These are phyloP conservation scores for Prunus dulcis DNA, from an alignment of 306 rosid species.

Conservation along the genomic window DNA sequence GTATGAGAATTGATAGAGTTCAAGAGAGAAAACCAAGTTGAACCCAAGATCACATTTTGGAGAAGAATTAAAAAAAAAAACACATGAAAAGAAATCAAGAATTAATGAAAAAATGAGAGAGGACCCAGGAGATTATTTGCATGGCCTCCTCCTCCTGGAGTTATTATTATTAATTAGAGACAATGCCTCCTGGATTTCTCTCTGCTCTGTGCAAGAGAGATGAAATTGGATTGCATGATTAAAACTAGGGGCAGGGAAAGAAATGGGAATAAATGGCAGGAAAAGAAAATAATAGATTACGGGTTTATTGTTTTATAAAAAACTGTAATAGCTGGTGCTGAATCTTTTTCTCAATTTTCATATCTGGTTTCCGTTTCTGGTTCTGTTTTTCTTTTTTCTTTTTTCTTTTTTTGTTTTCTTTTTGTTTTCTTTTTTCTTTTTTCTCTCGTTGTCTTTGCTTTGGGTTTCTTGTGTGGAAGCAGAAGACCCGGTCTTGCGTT, in stretches of 20 bases:
- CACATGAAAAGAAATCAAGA: not conserved
- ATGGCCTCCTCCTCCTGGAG: constrained; percentile 37
- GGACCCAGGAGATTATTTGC: constrained; percentile 38
- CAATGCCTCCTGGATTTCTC: constrained; percentile 1
- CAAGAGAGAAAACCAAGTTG: constrained; percentile 7
- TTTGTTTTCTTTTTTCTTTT: not conserved
- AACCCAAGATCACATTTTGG: constrained; percentile 4
- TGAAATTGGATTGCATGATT: constrained; percentile 1
- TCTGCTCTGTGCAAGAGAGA: constrained; percentile 15
- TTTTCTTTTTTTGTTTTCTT: not conserved
- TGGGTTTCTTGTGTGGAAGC: constrained; percentile 34
- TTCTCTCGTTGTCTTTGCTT: not conserved
- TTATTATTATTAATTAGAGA: not conserved
- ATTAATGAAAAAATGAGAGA: not conserved
- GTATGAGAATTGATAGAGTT: not conserved
- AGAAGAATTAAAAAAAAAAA: not conserved
- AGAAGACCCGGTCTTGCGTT: constrained; percentile 41
- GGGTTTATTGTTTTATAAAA: constrained; percentile 19
- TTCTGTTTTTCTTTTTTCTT: not conserved
- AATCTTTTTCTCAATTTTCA: not conserved
- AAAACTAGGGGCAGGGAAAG: not conserved
- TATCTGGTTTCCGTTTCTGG: constrained; percentile 4
- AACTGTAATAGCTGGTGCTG: not conserved
- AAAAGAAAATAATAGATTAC: constrained; percentile 8
- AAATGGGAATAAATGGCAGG: not conserved